Evolutionary conservation across 1,139 yeast genomes (phyloP).

Genomic region (Hanseniaspora gamundiae): DNA sequence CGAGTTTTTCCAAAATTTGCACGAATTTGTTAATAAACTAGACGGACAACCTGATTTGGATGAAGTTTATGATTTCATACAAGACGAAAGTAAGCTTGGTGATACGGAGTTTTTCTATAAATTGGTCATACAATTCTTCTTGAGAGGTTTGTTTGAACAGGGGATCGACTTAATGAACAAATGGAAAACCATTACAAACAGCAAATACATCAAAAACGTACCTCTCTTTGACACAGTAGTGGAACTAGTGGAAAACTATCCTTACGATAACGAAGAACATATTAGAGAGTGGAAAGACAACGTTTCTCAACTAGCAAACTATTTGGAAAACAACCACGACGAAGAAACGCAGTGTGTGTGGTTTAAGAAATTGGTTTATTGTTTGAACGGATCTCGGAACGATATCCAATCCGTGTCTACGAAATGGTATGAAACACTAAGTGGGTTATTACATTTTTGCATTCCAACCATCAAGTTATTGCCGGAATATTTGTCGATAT

Average conservation of each 20-base stretch:
- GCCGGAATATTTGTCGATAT: constrained; percentile 30
- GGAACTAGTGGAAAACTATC: constrained; percentile 25
- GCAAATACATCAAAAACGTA: constrained; percentile 8
- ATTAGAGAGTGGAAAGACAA: constrained; percentile 28
- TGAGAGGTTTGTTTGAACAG: constrained; percentile 52
- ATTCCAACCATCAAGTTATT: constrained; percentile 39
- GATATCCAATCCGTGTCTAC: constrained; percentile 11
- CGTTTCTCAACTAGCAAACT: constrained; percentile 13
- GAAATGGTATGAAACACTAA: constrained; percentile 63
- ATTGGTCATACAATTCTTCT: constrained; percentile 37
- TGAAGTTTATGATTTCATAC: constrained; percentile 34
- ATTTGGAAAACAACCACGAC: background rate
- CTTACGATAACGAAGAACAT: constrained; percentile 19
- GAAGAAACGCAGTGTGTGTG: background rate
- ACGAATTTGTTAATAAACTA: constrained; percentile 55
- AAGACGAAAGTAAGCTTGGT: constrained; percentile 4
- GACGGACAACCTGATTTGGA: constrained; percentile 47
- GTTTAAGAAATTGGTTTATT: background rate
- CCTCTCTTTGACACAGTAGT: constrained; percentile 37
- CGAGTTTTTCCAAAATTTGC: constrained; percentile 21
- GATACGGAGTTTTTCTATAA: background rate
- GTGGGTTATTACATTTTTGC: constrained; percentile 50
- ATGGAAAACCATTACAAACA: constrained; percentile 8
- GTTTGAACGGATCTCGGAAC: background rate
- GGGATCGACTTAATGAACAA: constrained; percentile 27